Base-by-base conservation (phyloP, 371 early-diverging fungal species). In the Dichotomocladium elegans region DNA sequence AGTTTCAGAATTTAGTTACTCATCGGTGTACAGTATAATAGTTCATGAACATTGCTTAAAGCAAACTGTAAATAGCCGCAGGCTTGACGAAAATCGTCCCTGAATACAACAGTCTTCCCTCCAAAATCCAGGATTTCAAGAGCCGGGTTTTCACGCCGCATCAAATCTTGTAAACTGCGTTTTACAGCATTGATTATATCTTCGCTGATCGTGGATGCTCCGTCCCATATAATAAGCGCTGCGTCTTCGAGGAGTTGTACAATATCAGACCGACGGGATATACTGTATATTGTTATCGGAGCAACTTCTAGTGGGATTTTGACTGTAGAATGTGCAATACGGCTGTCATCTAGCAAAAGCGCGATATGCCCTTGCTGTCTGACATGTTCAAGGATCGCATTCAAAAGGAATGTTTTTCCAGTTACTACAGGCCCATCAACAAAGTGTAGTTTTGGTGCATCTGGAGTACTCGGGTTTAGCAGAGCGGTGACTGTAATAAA, bases 191-290 rank as follows among this genome's bases (percentile, higher is more conserved):
- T 61, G 22, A 65, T 37, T 3, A 45, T 26, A 52, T 59, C 27
- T 0, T 45, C 37, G 35, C 61, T 45, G 1, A 40, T 47, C 62
- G 66, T 67, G 3, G 70, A 58, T 2, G 59, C 61, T 47, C 70
- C 68, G 42, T 70, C 70, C 66, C 70, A 70, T 8, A 68, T 17
- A 28, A 74, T 64, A 1, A 66, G 4, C 5, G 37, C 44, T 8
- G 66, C 31, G 19, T 25, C 5, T 5, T 24, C 11, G 5, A 68
- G 31, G 1, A 61, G 29, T 12, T 41, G 0, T 5, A 64, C 62
- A 2, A 47, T 21, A 10, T 28, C 45, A 9, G 51, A 44, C 10
- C 22, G n/a, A 8, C 0, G 41, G n/a, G 1, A 68, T 45, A 10
- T 15, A 14, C 30, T 65, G 69, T 2, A 53, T 53, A 0, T 59